Conservation (phyloP, 768 basidiomycete genomes). For the Tricholoma hemisulphureum region DNA sequence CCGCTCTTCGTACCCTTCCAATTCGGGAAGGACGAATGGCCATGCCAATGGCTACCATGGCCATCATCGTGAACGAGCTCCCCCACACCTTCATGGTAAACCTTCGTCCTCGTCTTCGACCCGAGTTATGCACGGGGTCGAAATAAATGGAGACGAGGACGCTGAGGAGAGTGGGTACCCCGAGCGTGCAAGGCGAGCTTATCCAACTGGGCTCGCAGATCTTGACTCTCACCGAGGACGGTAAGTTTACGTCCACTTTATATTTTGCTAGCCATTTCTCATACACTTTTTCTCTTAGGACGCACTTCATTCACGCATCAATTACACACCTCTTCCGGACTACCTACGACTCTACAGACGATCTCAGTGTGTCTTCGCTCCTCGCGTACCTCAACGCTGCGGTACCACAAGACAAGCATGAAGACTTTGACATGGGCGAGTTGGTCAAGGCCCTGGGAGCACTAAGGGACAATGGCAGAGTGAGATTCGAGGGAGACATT, state of each 20-base stretch:
- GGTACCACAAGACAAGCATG: conserved; percentile 74
- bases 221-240: conserved; percentile 59
- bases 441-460: conserved; percentile 51
- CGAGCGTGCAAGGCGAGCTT: conserved; percentile 26
- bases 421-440: conserved; percentile 78
- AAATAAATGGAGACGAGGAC: conserved; percentile 4
- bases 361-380: conserved; percentile 66
- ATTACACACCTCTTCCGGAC: conserved; percentile 64
- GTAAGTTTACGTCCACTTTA: conserved; percentile 38
- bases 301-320: conserved; percentile 59
- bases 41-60: neutral
- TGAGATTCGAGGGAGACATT: conserved; percentile 53
- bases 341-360: conserved; percentile 65
- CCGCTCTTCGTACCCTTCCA: neutral
- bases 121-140: conserved; percentile 4
- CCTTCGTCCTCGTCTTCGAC: neutral
- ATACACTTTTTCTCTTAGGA: conserved; percentile 33
- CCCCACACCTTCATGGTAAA: neutral
- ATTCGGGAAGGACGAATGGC: neutral
- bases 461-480: conserved; percentile 46
- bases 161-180: conserved; percentile 26
- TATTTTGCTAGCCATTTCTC: neutral
- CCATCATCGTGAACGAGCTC: conserved; percentile 1
- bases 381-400: conserved; percentile 74
- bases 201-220: conserved; percentile 50